phyloP scores from a whole-genome alignment of 768 basidiomycete genomes.

The Termitomyces eurrhizus region DNA sequence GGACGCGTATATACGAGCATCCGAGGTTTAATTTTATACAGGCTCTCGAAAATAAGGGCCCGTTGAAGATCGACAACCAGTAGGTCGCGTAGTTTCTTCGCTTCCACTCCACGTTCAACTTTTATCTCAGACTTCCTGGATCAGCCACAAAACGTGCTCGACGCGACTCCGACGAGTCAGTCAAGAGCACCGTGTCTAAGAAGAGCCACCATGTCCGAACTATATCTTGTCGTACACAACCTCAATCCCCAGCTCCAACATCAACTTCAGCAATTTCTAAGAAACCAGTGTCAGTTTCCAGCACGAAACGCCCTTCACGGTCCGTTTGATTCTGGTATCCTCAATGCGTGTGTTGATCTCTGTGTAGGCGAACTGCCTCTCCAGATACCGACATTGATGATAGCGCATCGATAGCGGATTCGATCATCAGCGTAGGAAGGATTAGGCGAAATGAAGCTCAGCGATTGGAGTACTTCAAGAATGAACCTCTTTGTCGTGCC shows the following conservation, averaged over 20 bases:
- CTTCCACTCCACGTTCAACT: background rate
- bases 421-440: slow-evolving; percentile 33
- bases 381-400: slow-evolving; percentile 45
- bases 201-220: slow-evolving; percentile 22
- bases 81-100: slow-evolving; percentile 9
- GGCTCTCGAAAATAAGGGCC: slow-evolving; percentile 19
- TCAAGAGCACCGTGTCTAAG: slow-evolving; percentile 16
- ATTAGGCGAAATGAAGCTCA: slow-evolving; percentile 59
- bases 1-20: background rate
- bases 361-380: slow-evolving; percentile 21
- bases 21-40: slow-evolving; percentile 7
- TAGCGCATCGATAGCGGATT: slow-evolving; percentile 51
- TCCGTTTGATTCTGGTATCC: slow-evolving; percentile 9
- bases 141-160: slow-evolving; percentile 25
- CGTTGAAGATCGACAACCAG: slow-evolving; percentile 21
- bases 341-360: background rate
- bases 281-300: slow-evolving; percentile 18
- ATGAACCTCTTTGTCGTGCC: slow-evolving; percentile 53
- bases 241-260: slow-evolving; percentile 13
- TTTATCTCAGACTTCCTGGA: slow-evolving; percentile 21
- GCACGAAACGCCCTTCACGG: slow-evolving; percentile 23
- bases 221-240: slow-evolving; percentile 22
- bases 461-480: slow-evolving; percentile 59
- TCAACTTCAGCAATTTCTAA: slow-evolving; percentile 15
- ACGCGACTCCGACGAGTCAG: slow-evolving; percentile 15